Percentiles rank a stretch among this genome's conserved stretches.
Conservation (phyloP, 257 asterid species). For the Nicotiana benthamiana region DNA sequence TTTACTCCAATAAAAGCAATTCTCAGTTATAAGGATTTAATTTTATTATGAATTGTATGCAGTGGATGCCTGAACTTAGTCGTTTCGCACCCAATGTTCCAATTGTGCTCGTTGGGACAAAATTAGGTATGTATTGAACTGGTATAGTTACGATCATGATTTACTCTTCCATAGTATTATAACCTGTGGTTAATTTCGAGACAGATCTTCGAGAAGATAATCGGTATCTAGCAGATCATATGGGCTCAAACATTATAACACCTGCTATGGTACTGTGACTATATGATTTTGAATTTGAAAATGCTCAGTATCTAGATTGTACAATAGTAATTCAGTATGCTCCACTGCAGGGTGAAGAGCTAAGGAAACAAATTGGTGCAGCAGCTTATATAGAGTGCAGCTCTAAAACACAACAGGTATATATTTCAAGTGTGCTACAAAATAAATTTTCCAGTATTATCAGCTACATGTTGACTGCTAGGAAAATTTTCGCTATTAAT, state of each 20-base stretch:
- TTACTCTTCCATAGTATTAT: not conserved
- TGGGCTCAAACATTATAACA: not conserved
- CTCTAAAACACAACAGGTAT: constrained; percentile 67
- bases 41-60: constrained; percentile 10
- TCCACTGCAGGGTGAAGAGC: constrained; percentile 24
- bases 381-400: constrained; percentile 32
- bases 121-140: constrained; percentile 36
- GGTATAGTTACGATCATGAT: not conserved
- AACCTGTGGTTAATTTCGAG: not conserved
- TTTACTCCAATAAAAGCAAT: no score
- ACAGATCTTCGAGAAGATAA: not conserved
- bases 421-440: not conserved
- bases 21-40: not conserved
- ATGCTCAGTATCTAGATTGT: not conserved
- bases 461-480: not conserved
- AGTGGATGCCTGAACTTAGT: constrained; percentile 84
- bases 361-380: constrained; percentile 24
- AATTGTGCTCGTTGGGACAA: constrained; percentile 73
- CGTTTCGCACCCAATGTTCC: constrained; percentile 80
- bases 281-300: not conserved
- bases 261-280: constrained; percentile 3
- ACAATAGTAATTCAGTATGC: not conserved
- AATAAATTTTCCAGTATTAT: not conserved
- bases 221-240: not conserved
- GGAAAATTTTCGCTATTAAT: not conserved